Base-by-base conservation (phyloP, 352 stramenopile genomes). In the Achlya hypogyna region DNA sequence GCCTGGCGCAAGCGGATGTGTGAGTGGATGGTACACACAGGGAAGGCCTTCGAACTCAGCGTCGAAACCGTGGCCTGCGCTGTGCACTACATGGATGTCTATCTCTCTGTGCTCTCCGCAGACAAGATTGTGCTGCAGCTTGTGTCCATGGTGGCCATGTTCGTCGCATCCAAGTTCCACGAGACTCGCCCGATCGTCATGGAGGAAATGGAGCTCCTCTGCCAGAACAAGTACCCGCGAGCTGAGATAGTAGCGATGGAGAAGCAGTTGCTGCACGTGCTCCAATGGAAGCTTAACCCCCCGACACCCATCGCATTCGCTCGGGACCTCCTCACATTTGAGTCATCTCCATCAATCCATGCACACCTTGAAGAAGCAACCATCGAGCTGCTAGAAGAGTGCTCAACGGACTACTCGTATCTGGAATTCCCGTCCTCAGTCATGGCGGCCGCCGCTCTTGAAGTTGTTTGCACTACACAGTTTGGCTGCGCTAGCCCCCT, bases 1-100 rank as follows among this genome's bases (percentile, higher is more conserved):
- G 68, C 72, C 5, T 92, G 83, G 80, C 83, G 83, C 8, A 66
- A 78, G 23, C 85, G 85, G 53, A 86, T 92, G 51, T 88, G 78
- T 53, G 81, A 75, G 34, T 92, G 83, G 83, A 92, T 92, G 83
- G 84, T 89, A 51, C 12, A 88, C 75, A 89, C 81, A 0, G 77
- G 79, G 25, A 77, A 82, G 47, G 78, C 85, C 63, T 90, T 92
- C 62, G 78, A 87, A 52, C 72, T 92, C 60, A 76, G 76, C 22
- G 76, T 81, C 59, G 81, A 92, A 65, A 76, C 78, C 10, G 76
- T 89, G 12, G 81, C 64, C 43, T 78, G 72, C 27, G 79, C 80
- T 22, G 76, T 90, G 49, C 77, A 87, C 70, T 88, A 80, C 63
- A 74, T 92, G 68, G 83, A 92, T 66, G 74, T 85, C 63, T 90